Evolutionary conservation across 306 rosid species (phyloP).

Genomic region (Cucurbita argyrosperma): DNA sequence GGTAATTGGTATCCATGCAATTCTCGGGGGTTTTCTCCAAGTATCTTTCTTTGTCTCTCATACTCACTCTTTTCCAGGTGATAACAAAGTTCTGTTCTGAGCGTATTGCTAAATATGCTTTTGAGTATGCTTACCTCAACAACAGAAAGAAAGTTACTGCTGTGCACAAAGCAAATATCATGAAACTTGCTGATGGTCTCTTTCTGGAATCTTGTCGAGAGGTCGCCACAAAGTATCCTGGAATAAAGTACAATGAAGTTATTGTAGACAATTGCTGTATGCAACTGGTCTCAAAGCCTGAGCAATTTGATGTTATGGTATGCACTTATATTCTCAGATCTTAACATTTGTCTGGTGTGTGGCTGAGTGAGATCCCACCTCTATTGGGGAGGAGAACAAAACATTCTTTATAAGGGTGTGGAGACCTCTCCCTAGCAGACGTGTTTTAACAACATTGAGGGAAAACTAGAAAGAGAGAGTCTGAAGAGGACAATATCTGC

Average conservation of each 20-base stretch:
- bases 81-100: conserved; percentile 88
- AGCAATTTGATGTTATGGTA: conserved; percentile 95
- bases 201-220: conserved; percentile 81
- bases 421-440: no score
- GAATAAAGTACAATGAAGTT: conserved; percentile 52
- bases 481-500: no score
- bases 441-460: no score
- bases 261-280: conserved; percentile 92
- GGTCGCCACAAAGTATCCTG: conserved; percentile 57
- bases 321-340: conserved; percentile 3
- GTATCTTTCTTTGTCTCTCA: conserved; percentile 26
- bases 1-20: not conserved
- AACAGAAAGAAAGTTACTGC: conserved; percentile 92
- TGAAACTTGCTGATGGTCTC: conserved; percentile 85
- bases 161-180: conserved; percentile 92
- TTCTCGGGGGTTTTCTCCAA: not conserved
- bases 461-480: no score
- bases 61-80: conserved; percentile 46
- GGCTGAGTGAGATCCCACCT: no score
- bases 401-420: no score
- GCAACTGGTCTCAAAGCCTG: conserved; percentile 87
- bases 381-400: no score
- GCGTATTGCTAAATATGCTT: conserved; percentile 74
- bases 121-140: conserved; percentile 80
- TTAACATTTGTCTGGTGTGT: not conserved